These are phyloP conservation scores for Alternaria arbusti DNA, from an alignment of 2,329 filamentous ascomycete genomes.

Conservation along the genomic window DNA sequence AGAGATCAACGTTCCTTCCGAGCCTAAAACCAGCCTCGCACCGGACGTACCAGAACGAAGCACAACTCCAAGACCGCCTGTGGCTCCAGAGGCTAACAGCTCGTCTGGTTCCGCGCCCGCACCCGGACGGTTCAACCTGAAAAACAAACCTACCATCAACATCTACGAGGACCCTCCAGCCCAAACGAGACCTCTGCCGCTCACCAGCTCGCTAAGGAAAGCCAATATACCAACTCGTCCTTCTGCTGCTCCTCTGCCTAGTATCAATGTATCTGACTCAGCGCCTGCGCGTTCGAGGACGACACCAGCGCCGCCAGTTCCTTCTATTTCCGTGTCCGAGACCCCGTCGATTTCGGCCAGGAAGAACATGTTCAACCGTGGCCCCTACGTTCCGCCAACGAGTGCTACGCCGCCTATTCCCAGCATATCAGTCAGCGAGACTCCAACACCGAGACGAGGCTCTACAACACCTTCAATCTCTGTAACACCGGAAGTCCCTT, in stretches of 20 bases:
- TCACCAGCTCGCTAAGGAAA: constrained; percentile 31
- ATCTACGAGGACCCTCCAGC: constrained; percentile 39
- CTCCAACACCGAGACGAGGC: constrained; percentile 16
- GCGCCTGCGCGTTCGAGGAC: constrained; percentile 33
- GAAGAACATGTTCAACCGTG: constrained; percentile 17
- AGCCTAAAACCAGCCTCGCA: constrained; percentile 61
- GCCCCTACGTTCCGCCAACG: constrained; percentile 22
- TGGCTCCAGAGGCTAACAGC: constrained; percentile 41
- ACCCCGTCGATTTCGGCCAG: constrained; percentile 34
- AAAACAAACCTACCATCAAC: constrained; percentile 29
- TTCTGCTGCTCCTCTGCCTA: constrained; percentile 38
- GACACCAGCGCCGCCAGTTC: constrained; percentile 29
- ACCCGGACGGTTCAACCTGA: constrained; percentile 24
- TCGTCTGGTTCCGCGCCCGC: constrained; percentile 27
- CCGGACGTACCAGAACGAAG: constrained; percentile 36
- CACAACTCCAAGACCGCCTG: constrained; percentile 24
- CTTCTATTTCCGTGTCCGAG: constrained; percentile 28
- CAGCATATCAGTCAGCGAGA: constrained; percentile 31
- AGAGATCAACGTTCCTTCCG: constrained; percentile 30
- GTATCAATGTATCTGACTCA: constrained; percentile 60
- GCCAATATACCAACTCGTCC: constrained; percentile 35
- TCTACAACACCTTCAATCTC: constrained; percentile 17
- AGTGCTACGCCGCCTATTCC: constrained; percentile 30
- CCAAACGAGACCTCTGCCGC: constrained; percentile 35
- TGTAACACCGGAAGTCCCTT: constrained; percentile 33